Evolutionary conservation across 148 eudicot genomes (phyloP).

Genomic region (Persicaria maculosa): DNA sequence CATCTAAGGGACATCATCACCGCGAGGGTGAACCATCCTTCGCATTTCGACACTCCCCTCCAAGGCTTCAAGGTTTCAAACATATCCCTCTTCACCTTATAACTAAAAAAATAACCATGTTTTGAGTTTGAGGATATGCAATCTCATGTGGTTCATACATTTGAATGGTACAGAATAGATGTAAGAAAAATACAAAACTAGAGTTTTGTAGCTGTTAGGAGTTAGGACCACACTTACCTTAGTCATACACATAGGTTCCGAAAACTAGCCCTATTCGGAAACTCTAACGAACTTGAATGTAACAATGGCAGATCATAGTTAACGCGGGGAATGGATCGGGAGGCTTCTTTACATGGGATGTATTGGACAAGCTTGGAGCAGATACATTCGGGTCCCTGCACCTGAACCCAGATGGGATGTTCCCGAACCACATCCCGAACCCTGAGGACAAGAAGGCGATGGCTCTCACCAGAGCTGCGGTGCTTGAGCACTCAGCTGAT

Average conservation of each 20-base stretch:
- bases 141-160: not conserved
- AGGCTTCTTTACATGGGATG: slow-evolving; percentile 89
- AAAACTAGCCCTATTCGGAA: not conserved
- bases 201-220: slow-evolving; percentile 4
- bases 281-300: not conserved
- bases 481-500: slow-evolving; percentile 58
- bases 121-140: not conserved
- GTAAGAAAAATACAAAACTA: not conserved
- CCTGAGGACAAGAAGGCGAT: slow-evolving; percentile 84
- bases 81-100: not conserved
- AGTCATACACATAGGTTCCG: not conserved
- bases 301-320: slow-evolving; percentile 60
- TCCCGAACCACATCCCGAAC: slow-evolving; percentile 96
- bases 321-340: slow-evolving; percentile 98
- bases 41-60: slow-evolving; percentile 71
- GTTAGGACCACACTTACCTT: slow-evolving; percentile 7
- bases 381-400: slow-evolving; percentile 79
- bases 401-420: slow-evolving; percentile 83
- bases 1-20: slow-evolving; percentile 83
- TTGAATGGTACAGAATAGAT: not conserved
- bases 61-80: slow-evolving; percentile 63
- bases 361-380: slow-evolving; percentile 86
- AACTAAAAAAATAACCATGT: not conserved
- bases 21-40: slow-evolving; percentile 77
- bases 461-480: slow-evolving; percentile 60